Evolutionary conservation across 176 grass and related monocot species (phyloP), one percentile per base, ranked within the genome.

Genomic region (Avena sativa): DNA sequence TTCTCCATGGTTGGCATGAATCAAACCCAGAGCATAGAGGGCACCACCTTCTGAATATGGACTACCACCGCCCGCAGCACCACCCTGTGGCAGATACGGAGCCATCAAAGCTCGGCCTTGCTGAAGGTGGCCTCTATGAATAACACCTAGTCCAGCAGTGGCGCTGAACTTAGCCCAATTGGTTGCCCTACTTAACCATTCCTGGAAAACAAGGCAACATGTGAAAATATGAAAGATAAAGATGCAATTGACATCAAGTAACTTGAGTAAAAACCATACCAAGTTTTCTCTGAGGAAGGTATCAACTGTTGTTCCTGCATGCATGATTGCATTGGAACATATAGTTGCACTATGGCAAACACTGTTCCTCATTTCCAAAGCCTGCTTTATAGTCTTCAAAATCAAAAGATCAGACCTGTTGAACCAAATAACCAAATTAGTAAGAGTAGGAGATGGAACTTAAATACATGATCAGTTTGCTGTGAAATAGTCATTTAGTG

Each of bases 141-240:
- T 97, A 81, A 99, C 97, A 64, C 97, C 97, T 76, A 99, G 87
- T 60, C 97, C 97, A 83, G 94, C 94, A 26, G 97, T 97, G 58
- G 97, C 97, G 48, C 94, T 99, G 77, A 99, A 99, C 67, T 99
- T 99, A 17, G 97, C 97, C 97, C 97, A 99, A 53, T 99, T 99
- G 43, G 97, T 99, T 78, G 97, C 97, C 86, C 92, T 93, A 85
- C 97, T 95, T 63, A 99, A 81, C 97, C 97, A 99, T 76, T 99
- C 97, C 97, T 99, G 81, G 0, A 43, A 75, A 86, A 81, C 2
- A 47, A 87, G 23, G 55, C 23, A 79, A 38, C 43, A 86, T 17
- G 57, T 17, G 21, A 28, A 14, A 86, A 32, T 32, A 32, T 67
- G 64, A 81, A 74, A 87, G 40, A 21, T 30, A 76, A 87, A 59